Base-by-base conservation (phyloP, 179 eudicot genomes). In the Gypsophila paniculata region DNA sequence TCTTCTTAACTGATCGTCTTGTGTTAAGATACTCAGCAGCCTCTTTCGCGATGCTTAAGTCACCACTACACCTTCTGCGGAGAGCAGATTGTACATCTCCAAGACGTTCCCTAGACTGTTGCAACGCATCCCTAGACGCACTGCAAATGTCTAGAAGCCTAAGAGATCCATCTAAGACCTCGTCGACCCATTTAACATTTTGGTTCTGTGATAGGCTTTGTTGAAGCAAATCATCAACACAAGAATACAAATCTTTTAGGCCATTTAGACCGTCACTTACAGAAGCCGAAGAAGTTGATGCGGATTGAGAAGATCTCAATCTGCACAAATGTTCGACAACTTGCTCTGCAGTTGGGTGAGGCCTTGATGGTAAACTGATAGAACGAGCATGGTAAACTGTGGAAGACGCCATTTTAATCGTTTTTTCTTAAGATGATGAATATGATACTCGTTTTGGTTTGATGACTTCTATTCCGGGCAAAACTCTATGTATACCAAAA, bases 131-230 rank as follows among this genome's bases (percentile, higher is more conserved):
- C 71, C 82, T 75, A 15, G 82, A 70, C 3, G 72, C 70, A 44
- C 69, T 65, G 67, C 87, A 84, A 13, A 78, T 64, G 66, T 84
- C 87, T 15, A 84, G 65, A 17, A 84, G 78, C 64, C 72, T 77
- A 6, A 84, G 68, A 73, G 75, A 79, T 58, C 79, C 83, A 36
- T 77, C 82, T 39, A 78, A 32, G 8, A 68, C 46, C 46, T 60
- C 78, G 22, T 77, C 75, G 15, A 69, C 71, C 68, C 72, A 51
- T 65, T 73, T 80, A 8, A 68, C 55, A 2, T 61, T 34, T 15
- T 23, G 54, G 14, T 70, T 80, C 44, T 60, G 60, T 14, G 77
- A 79, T 58, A 79, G 46, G 46, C 46, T 42, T 9, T 42, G 36
- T 29, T 72, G 74, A 64, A 75, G 82, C 62, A 83, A 77, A 64